Evolutionary conservation across 208 protist genomes (phyloP).

Genomic region (Balamuthia mandrillaris): DNA sequence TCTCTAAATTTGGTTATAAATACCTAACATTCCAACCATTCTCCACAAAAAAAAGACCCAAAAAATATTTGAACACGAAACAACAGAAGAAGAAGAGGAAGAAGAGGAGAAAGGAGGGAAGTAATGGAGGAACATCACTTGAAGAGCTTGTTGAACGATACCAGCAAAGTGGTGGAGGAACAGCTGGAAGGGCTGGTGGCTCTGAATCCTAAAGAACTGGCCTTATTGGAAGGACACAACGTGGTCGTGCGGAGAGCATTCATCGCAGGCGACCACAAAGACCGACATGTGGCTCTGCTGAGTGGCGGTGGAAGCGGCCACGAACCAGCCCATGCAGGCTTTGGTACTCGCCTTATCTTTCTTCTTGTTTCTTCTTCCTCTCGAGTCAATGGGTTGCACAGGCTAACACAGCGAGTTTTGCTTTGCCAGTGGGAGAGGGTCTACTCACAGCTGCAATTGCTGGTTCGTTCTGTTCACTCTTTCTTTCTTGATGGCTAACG

Average conservation of each 20-base stretch:
- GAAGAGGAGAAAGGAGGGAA: no score
- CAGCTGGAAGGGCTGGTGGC: constrained; percentile 18
- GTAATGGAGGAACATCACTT: no score
- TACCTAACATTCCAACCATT: no score
- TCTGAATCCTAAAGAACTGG: neutral
- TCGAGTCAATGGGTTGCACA: no score
- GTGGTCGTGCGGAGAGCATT: constrained; percentile 8
- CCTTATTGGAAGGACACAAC: neutral
- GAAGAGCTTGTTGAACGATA: neutral
- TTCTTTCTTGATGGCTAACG: neutral
- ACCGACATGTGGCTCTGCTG: neutral
- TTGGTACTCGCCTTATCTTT: constrained; percentile 76
- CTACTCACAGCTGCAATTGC: constrained; percentile 84
- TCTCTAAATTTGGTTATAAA: no score
- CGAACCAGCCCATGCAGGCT: constrained; percentile 81
- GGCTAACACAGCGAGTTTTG: no score
- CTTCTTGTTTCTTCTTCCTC: no score
- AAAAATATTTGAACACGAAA: no score
- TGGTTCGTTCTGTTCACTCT: constrained; percentile 40
- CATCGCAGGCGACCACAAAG: neutral
- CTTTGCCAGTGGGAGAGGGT: no score
- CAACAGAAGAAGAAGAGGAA: no score
- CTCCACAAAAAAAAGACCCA: no score
- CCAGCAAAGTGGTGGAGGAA: constrained; percentile 10
- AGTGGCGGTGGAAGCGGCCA: constrained; percentile 83